Conservation (phyloP, 805 yeast species). For the Candida morakotiae region DNA sequence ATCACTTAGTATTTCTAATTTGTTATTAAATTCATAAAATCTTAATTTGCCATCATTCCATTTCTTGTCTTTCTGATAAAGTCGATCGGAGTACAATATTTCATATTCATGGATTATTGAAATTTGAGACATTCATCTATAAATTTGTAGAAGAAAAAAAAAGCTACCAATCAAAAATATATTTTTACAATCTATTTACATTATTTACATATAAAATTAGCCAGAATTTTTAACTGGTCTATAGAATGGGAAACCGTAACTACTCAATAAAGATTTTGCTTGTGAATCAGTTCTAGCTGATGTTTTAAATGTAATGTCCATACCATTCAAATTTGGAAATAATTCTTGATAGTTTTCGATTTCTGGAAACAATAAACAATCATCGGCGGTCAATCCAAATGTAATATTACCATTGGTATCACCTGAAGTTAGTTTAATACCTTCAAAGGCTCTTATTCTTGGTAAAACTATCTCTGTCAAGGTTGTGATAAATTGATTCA, state of each 20-base stretch:
- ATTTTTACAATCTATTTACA: slow-evolving; percentile 1
- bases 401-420: slow-evolving; percentile 83
- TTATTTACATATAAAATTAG: background rate
- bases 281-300: slow-evolving; percentile 86
- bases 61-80: slow-evolving; percentile 42
- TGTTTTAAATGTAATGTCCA: slow-evolving; percentile 82
- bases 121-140: slow-evolving; percentile 11
- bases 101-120: slow-evolving; percentile 45
- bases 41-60: slow-evolving; percentile 51
- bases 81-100: slow-evolving; percentile 44
- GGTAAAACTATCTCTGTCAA: slow-evolving; percentile 91
- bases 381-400: slow-evolving; percentile 76
- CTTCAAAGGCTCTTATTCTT: slow-evolving; percentile 81
- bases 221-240: background rate
- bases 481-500: slow-evolving; percentile 82
- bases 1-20: slow-evolving; percentile 40
- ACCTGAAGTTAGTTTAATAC: slow-evolving; percentile 73
- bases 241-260: slow-evolving; percentile 73
- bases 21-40: slow-evolving; percentile 45
- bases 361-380: slow-evolving; percentile 85
- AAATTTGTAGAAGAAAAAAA: background rate
- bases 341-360: slow-evolving; percentile 84
- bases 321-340: slow-evolving; percentile 83
- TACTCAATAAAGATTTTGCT: slow-evolving; percentile 81
- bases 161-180: background rate